Conservation (phyloP, 768 basidiomycete genomes). For the Auriculariales sp. region DNA sequence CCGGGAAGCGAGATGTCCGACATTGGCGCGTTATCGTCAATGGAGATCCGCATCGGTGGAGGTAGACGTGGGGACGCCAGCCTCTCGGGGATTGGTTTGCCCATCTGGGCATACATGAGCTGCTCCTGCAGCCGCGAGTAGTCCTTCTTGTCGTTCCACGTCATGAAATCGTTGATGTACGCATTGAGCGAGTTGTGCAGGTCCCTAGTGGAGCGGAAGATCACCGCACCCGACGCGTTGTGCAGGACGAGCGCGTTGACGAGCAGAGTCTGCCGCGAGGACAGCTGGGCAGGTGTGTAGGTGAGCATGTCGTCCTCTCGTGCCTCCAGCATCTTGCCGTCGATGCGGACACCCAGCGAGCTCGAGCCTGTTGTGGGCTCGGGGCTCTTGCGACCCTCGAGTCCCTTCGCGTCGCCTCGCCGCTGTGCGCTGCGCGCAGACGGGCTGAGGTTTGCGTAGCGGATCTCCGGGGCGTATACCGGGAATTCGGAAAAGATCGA, state of each 20-base stretch:
- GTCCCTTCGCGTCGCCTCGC: not conserved
- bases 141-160: not conserved
- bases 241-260: slow-evolving; percentile 1
- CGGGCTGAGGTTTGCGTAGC: not conserved
- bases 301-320: slow-evolving; percentile 1
- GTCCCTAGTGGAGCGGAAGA: not conserved
- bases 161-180: not conserved
- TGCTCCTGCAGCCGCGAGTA: not conserved
- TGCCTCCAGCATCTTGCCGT: not conserved
- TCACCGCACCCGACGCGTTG: not conserved
- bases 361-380: not conserved
- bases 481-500: not conserved
- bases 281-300: not conserved
- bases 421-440: not conserved
- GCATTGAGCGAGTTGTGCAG: not conserved
- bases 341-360: not conserved
- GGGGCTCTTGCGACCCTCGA: not conserved
- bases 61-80: not conserved
- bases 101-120: not conserved
- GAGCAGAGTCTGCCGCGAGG: not conserved
- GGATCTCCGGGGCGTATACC: not conserved
- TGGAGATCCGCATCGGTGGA: not conserved
- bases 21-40: not conserved
- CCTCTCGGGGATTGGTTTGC: not conserved
- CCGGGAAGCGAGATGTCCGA: too few species aligned